Base-by-base conservation (phyloP, 2,329 filamentous ascomycete genomes). In the Penicillium sp. region DNA sequence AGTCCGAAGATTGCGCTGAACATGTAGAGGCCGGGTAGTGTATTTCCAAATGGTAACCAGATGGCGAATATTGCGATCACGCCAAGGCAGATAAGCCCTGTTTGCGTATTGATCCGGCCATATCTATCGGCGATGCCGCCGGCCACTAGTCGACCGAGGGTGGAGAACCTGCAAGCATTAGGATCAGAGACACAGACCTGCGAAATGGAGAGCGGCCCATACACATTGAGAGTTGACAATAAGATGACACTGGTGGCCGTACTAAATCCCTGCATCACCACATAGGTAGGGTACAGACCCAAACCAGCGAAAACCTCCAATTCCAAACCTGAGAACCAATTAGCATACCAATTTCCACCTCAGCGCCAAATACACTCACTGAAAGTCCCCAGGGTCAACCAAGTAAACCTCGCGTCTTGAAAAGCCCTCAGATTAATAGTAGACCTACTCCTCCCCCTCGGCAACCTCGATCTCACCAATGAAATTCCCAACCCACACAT, bases 51-150 rank as follows among this genome's bases (percentile, higher is more conserved):
- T 0, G 77, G 77, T 0, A 79, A 63, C 55, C 77, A 73, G n/a
- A 80, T 66, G 0, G 68, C 66, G 1, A 75, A 74, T 18, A 76
- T 77, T 10, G 72, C 65, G 7, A 77, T 45, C 0, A 66, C 51
- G 18, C 76, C 70, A 51, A 74, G 67, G 10, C 65, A 50, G 8
- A 73, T 63, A 0, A 79, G 69, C 0, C 34, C 51, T 1, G 54
- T 47, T 34, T 62, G 59, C 1, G 76, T 72, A 53, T 80, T 80
- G 45, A 80, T 74, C 5, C 76, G 73, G 0, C 78, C 78, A 33
- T 77, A 66, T 13, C 63, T 64, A 49, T 80, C 78, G 2, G 73
- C 74, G 4, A 76, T 56, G 1, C 73, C 63, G 0, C 78, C 78
- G 0, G 76, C 73, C 1, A 78, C 51, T 6, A 79, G 61, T 10